Percentiles rank a stretch among this genome's conserved stretches.
These are phyloP conservation scores for Ambrosiella cleistominuta DNA, from an alignment of 2,329 filamentous ascomycete species.

Conservation along the genomic window DNA sequence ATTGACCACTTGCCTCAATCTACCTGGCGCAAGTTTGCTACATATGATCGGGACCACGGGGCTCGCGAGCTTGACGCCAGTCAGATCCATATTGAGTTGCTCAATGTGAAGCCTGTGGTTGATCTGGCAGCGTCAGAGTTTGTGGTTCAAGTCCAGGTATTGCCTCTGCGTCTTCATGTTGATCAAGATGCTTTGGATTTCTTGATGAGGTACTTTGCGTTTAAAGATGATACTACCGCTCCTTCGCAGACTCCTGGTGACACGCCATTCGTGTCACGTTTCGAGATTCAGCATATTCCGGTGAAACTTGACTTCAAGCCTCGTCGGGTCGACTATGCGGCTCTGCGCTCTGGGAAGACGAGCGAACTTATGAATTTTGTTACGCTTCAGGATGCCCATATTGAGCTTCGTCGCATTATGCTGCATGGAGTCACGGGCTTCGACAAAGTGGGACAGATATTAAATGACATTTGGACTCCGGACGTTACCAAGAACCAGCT, in stretches of 20 bases:
- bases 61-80: constrained; percentile 69
- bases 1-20: constrained; percentile 90
- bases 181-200: constrained; percentile 97
- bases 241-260: constrained; percentile 46
- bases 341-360: constrained; percentile 78
- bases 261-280: constrained; percentile 71
- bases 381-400: constrained; percentile 71
- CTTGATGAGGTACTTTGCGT: constrained; percentile 92
- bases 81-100: constrained; percentile 78
- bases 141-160: constrained; percentile 58
- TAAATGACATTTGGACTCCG: constrained; percentile 94
- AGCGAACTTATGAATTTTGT: constrained; percentile 99
- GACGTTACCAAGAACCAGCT: constrained; percentile 83
- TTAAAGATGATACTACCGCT: constrained; percentile 59
- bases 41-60: constrained; percentile 77
- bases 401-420: constrained; percentile 75
- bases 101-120: constrained; percentile 73
- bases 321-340: constrained; percentile 90
- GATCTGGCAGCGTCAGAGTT: constrained; percentile 79
- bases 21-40: constrained; percentile 96
- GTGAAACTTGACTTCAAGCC: constrained; percentile 91
- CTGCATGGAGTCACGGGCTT: constrained; percentile 86
- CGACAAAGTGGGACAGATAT: constrained; percentile 68
- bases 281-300: constrained; percentile 68
- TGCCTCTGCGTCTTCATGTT: constrained; percentile 80